Percentiles rank a stretch among this genome's conserved stretches.
phyloP scores from a whole-genome alignment of 768 basidiomycete genomes.

The Mycena filopes region DNA sequence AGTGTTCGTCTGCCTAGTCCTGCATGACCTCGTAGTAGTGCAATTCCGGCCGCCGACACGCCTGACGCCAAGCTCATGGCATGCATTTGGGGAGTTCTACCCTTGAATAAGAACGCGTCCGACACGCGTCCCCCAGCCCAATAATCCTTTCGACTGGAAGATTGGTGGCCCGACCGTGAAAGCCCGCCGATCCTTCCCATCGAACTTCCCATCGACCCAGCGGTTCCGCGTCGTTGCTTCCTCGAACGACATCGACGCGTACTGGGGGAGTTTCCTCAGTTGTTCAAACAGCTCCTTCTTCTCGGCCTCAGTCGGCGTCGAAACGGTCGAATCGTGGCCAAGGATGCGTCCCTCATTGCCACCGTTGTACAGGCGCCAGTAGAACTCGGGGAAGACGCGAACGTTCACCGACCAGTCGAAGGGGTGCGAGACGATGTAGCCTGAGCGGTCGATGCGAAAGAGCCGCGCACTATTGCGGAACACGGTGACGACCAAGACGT shows the following conservation, averaged over 20 bases:
- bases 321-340: conserved; percentile 10
- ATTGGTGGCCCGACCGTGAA: conserved; percentile 18
- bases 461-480: conserved; percentile 9
- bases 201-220: conserved; percentile 1
- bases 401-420: conserved; percentile 14
- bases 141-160: conserved; percentile 18
- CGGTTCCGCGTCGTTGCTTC: conserved; percentile 11
- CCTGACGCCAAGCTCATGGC: conserved; percentile 20
- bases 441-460: conserved; percentile 23
- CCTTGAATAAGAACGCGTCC: conserved; percentile 3
- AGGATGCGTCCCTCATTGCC: neutral
- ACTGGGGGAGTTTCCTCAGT: neutral
- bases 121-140: conserved; percentile 3
- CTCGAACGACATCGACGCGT: neutral
- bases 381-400: conserved; percentile 19
- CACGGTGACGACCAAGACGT: conserved; percentile 11
- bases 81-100: neutral
- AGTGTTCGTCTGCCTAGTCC: conserved; percentile 1
- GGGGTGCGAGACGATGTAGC: conserved; percentile 13
- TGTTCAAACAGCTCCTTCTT: neutral
- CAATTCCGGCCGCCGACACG: conserved; percentile 18
- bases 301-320: neutral
- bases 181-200: neutral
- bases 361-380: conserved; percentile 22
- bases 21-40: conserved; percentile 11